Percentiles rank a stretch among this genome's conserved stretches.
Conservation (phyloP, 768 basidiomycete genomes). For the Hydnomerulius pinastri region DNA sequence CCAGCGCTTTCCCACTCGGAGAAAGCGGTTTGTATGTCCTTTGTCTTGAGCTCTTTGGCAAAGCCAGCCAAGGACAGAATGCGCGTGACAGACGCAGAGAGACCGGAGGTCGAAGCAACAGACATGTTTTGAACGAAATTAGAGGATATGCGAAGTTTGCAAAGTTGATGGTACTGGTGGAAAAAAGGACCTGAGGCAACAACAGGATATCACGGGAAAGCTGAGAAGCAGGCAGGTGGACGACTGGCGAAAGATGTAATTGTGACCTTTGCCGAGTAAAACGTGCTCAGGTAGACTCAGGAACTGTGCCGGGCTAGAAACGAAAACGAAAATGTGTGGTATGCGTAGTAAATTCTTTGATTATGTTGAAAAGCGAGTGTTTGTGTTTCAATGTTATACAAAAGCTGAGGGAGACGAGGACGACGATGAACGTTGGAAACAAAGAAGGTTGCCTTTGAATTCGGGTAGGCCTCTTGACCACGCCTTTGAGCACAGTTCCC, state of each 20-base stretch:
- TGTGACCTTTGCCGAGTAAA: constrained; percentile 27
- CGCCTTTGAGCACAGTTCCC: constrained; percentile 15
- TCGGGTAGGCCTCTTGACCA: not conserved
- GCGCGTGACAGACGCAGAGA: constrained; percentile 94
- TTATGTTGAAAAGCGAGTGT: constrained; percentile 25
- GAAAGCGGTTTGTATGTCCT: constrained; percentile 92
- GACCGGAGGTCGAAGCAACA: constrained; percentile 64
- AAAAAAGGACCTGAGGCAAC: constrained; percentile 11
- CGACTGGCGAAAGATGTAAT: constrained; percentile 15
- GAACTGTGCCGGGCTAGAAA: not conserved
- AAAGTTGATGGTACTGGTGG: constrained; percentile 3
- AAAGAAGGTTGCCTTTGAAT: not conserved
- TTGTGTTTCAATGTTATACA: constrained; percentile 32
- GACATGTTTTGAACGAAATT: constrained; percentile 48
- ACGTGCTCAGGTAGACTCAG: constrained; percentile 25
- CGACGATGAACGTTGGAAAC: constrained; percentile 15
- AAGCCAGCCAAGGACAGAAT: constrained; percentile 94
- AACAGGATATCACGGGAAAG: constrained; percentile 18
- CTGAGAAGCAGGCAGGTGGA: constrained; percentile 12
- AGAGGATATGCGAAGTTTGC: constrained; percentile 7
- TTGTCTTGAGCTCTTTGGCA: constrained; percentile 93
- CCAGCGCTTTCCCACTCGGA: constrained; percentile 81
- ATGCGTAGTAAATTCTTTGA: constrained; percentile 7
- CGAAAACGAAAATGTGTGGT: constrained; percentile 6
- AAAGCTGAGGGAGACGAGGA: constrained; percentile 31